Evolutionary conservation across 176 grass and related monocot genomes (phyloP), one percentile per base, ranked within the genome.

Genomic region (Luzula sylvatica): DNA sequence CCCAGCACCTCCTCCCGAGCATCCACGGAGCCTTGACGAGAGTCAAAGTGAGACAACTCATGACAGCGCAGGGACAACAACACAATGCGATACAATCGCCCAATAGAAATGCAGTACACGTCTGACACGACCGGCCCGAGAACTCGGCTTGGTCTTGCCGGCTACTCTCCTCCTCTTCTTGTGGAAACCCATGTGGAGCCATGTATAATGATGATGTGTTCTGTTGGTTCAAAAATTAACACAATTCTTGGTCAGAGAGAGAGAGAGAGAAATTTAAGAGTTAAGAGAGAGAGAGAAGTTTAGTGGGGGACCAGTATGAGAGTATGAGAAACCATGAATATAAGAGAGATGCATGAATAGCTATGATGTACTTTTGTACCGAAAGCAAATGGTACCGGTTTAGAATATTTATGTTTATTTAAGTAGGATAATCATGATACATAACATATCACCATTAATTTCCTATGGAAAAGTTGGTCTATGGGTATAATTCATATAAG

Each of bases 71-170:
- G 0, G 87, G 87, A 65, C 82, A 94, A 59, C 87, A 94, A 0
- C 82, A 82, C 2, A 94, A 69, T 42, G 82, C 87, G 16, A 86
- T 54, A 66, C 82, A 86, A 65, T 94, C 87, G 15, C 70, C 82
- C 19, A 94, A 39, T 6, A 44, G 44, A 23, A 66, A 63, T 58
- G 82, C 87, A 19, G 78, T 78, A 70, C 82, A 94, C 8, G 81
- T 72, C 65, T 68, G 73, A 59, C 80, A 92, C 13, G 77, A 78
- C 44, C 15, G 72, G 49, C 68, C 73, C 16, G 32, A 29, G 65
- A 74, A 75, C 46, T 58, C 60, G 32, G 78, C 71, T 44, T 70
- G 64, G 47, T 87, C 87, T 46, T 63, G n/a, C 75, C 2, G 18
- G 7, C 56, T 67, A 15, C 17, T 45, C 53, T 22, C 29, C 5